Conservation (phyloP, 78 protist genomes). For the Cavenderia fasciculata region DNA sequence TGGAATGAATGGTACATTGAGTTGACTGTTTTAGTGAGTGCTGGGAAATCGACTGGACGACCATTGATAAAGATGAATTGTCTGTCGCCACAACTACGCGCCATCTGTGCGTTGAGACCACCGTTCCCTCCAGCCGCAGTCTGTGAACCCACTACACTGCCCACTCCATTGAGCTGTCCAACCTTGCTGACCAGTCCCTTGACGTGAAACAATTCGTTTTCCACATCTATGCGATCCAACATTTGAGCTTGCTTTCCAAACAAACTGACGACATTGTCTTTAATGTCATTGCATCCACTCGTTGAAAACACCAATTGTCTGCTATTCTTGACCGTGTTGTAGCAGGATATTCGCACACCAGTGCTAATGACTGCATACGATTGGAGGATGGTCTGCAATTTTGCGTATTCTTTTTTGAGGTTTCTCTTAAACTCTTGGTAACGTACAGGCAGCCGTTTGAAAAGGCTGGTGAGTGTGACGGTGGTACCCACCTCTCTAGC, state of each 20-base stretch:
- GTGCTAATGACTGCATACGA: slow-evolving; percentile 83
- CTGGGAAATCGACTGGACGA: slow-evolving; percentile 90
- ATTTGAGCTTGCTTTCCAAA: slow-evolving; percentile 47
- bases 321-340: neutral
- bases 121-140: neutral
- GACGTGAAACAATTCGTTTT: slow-evolving; percentile 6
- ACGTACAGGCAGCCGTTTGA: slow-evolving; percentile 90
- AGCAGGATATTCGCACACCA: neutral
- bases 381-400: slow-evolving; percentile 60
- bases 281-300: neutral
- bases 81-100: slow-evolving; percentile 71
- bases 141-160: neutral
- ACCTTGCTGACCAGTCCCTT: slow-evolving; percentile 71
- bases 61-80: slow-evolving; percentile 87
- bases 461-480: slow-evolving; percentile 64
- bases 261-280: slow-evolving; percentile 59
- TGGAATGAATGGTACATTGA: slow-evolving; percentile 58
- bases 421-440: slow-evolving; percentile 73
- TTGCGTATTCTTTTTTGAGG: slow-evolving; percentile 76
- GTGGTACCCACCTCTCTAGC: slow-evolving; percentile 91
- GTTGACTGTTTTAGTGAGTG: slow-evolving; percentile 65
- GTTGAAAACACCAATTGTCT: slow-evolving; percentile 35
- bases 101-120: neutral
- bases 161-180: slow-evolving; percentile 21
- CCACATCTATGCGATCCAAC: slow-evolving; percentile 9